phyloP scores from a whole-genome alignment of 139 green algal genomes.

The Tetraselmis striata region DNA sequence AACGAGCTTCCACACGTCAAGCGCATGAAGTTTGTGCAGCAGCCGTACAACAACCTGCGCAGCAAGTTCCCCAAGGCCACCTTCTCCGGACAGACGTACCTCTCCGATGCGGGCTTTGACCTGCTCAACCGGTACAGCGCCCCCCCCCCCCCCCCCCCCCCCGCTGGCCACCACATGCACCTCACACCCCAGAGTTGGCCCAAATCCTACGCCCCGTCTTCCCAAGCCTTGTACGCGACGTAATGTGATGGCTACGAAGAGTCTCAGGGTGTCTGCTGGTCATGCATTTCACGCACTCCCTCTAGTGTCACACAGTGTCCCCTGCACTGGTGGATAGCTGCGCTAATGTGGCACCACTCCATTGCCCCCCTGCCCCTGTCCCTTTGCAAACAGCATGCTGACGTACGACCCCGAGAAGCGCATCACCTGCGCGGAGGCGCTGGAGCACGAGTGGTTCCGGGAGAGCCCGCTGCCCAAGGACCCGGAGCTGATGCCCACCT shows the following conservation, averaged over 20 bases:
- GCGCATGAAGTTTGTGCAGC: constrained; percentile 33
- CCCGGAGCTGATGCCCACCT: constrained; percentile 48
- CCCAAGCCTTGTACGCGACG: too few species aligned
- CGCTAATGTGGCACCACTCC: too few species aligned
- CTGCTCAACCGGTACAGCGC: constrained; percentile 28
- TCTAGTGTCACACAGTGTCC: too few species aligned
- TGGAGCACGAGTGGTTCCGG: constrained; percentile 45
- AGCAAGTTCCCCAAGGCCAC: constrained; percentile 34
- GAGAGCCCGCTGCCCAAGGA: constrained; percentile 47
- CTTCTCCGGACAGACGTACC: constrained; percentile 24
- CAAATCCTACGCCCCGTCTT: too few species aligned
- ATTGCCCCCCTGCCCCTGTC: background rate
- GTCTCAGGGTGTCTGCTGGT: too few species aligned
- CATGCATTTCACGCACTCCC: too few species aligned
- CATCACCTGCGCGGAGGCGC: constrained; percentile 42
- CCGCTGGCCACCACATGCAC: too few species aligned
- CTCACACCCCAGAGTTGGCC: too few species aligned
- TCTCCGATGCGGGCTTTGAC: constrained; percentile 51
- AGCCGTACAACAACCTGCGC: constrained; percentile 31
- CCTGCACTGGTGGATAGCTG: too few species aligned
- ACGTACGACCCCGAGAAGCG: constrained; percentile 41
- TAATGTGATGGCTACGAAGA: too few species aligned
- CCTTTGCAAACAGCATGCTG: constrained; percentile 27
- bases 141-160: too few species aligned
- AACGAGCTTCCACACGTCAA: constrained; percentile 46